phyloP scores from a whole-genome alignment of 305 asterid species.

The Fraxinus floribunda region DNA sequence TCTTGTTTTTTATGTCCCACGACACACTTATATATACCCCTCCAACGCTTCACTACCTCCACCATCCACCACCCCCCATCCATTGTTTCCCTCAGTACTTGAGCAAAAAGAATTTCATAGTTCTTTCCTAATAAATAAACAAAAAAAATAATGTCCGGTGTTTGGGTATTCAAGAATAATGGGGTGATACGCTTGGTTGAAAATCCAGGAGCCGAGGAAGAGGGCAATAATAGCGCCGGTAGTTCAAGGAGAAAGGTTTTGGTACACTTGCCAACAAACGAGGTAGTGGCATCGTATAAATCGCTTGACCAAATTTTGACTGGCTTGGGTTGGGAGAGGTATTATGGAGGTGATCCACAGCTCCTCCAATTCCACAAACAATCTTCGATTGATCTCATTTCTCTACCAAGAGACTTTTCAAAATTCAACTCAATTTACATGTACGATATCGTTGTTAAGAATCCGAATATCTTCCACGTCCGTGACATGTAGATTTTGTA shows the following conservation, averaged over 20 bases:
- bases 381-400: conserved; percentile 77
- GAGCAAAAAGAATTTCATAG: background rate
- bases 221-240: conserved; percentile 16
- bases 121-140: background rate
- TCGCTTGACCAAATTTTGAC: conserved; percentile 53
- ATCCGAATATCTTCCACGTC: conserved; percentile 77
- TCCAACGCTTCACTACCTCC: conserved; percentile 10
- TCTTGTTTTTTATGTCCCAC: conserved; percentile 26
- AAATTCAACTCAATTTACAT: conserved; percentile 70
- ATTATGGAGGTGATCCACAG: conserved; percentile 61
- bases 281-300: conserved; percentile 58
- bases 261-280: conserved; percentile 63
- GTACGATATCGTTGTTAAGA: conserved; percentile 87
- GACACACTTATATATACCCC: conserved; percentile 45
- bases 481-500: conserved; percentile 38
- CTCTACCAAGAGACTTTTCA: conserved; percentile 66
- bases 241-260: conserved; percentile 49
- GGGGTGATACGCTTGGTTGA: conserved; percentile 77
- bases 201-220: conserved; percentile 45
- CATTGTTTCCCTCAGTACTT: background rate
- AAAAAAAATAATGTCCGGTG: conserved; percentile 58
- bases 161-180: conserved; percentile 79
- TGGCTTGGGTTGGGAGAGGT: conserved; percentile 82
- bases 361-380: conserved; percentile 72
- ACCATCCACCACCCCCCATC: conserved; percentile 13